Conservation (phyloP, 139 green algal genomes). For the Chlamydomonas eustigma region DNA sequence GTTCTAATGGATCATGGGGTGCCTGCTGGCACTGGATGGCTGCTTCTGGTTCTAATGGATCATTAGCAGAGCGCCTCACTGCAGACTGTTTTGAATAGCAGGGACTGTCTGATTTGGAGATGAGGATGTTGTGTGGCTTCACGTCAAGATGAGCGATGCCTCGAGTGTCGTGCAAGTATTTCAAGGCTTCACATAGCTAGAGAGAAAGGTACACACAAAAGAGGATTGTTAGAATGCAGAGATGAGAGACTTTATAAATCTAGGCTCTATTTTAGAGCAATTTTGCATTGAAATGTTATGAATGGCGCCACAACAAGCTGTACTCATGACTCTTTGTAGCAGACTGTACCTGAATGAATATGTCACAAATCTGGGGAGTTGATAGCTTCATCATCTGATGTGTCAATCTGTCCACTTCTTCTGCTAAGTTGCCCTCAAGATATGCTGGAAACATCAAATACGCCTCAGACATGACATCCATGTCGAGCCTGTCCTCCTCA, state of each 20-base stretch:
- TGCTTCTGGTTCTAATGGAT: too few species aligned
- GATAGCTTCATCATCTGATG: background rate
- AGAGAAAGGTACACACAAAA: background rate
- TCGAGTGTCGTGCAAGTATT: background rate
- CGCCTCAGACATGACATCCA: too few species aligned
- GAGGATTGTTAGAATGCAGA: background rate
- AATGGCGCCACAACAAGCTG: background rate
- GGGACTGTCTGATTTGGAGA: too few species aligned
- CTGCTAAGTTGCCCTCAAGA: background rate
- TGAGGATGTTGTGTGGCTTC: constrained; percentile 10
- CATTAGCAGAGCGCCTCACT: too few species aligned
- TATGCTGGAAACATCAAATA: constrained; percentile 5
- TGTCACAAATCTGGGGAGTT: background rate
- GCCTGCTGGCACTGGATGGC: too few species aligned
- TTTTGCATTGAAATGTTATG: background rate
- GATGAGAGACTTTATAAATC: background rate
- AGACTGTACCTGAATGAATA: background rate
- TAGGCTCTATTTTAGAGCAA: background rate
- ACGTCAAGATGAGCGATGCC: background rate
- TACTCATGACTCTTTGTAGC: background rate
- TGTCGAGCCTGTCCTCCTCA: too few species aligned
- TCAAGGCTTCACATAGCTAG: background rate
- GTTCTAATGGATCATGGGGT: too few species aligned
- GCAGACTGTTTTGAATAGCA: too few species aligned
- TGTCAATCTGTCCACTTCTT: background rate